A percentile compares a stretch with the other conserved stretches of the same genome.
Evolutionary conservation across 2,329 filamentous ascomycete genomes (phyloP).

Genomic region (Colletotrichum kahawae): DNA sequence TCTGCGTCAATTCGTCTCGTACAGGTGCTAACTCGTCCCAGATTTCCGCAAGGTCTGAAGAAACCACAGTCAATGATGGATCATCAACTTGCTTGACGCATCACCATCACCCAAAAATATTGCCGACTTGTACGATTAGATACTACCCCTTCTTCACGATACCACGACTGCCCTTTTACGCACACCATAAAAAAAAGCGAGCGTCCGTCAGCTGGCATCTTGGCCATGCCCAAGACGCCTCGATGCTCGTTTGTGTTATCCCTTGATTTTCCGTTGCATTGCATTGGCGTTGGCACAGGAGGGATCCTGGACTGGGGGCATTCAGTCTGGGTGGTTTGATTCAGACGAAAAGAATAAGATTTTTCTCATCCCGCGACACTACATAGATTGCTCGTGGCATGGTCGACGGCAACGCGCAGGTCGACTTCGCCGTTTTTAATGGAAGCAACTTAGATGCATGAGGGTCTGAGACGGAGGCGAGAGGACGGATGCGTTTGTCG

Average conservation of each 20-base stretch:
- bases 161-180: constrained; percentile 45
- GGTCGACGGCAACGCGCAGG: constrained; percentile 20
- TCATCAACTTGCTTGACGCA: constrained; percentile 20
- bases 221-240: background rate
- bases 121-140: constrained; percentile 46
- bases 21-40: constrained; percentile 27
- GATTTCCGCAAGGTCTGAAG: constrained; percentile 64
- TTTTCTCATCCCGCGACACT: constrained; percentile 41
- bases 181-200: constrained; percentile 17
- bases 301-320: constrained; percentile 17
- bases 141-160: constrained; percentile 45
- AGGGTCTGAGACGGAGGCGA: background rate
- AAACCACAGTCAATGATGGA: background rate
- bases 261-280: constrained; percentile 53
- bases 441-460: constrained; percentile 18
- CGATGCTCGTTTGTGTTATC: constrained; percentile 32
- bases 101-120: constrained; percentile 15
- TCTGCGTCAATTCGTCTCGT: background rate
- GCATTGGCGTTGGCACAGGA: constrained; percentile 60
- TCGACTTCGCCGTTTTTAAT: constrained; percentile 22
- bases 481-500: background rate
- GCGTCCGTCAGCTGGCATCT: background rate
- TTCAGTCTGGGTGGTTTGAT: constrained; percentile 33
- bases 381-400: constrained; percentile 44
- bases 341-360: constrained; percentile 40